Base-by-base conservation (phyloP, 495 filamentous ascomycete genomes). In the Penicillium paradoxum region DNA sequence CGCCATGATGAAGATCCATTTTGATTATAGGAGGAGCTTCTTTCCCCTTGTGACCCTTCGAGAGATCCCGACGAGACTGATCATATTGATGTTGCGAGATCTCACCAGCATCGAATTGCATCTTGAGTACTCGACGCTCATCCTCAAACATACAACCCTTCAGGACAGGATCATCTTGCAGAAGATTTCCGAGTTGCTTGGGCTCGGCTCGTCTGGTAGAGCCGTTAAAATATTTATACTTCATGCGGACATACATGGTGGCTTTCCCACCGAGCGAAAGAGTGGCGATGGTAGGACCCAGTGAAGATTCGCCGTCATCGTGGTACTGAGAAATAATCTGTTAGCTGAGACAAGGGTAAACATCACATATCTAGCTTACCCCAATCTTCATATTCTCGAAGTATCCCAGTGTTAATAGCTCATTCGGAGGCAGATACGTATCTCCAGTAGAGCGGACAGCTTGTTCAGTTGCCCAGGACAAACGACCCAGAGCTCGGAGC, bases 231-330 rank as follows among this genome's bases (percentile, higher is more conserved):
- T 77, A 72, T 42, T 76, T 81, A 4, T 63, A 57, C 67, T 95
- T 96, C 57, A 88, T 78, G 1, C 87, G 79, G 49, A 92, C 76
- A 10, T 57, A 58, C 88, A 95, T 95, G 2, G 60, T 70, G 0
- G 87, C 82, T 1, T 78, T 75, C 0, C 78, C 79, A 1, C 90
- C 91, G 3, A 95, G 73, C 0, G 88, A 90, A 1, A 92, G 69
- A 0, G 88, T 85, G 0, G 86, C 85, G 22, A 95, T 84, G 0
- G 81, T 88, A 1, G 88, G 85, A 0, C 89, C 90, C 1, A 95
- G 75, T 0, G 81, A 79, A 0, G 63, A 68, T 64, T 96, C 91
- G 0, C 91, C 91, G 53, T 96, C 91, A 59, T 95, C 90, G 49
- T 96, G 91, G 52, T 73, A 65, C 17, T 39, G 39, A 34, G 10